Evolutionary conservation across 176 grass and related monocot species (phyloP), one percentile per base, ranked within the genome.

Genomic region (Guadua angustifolia): DNA sequence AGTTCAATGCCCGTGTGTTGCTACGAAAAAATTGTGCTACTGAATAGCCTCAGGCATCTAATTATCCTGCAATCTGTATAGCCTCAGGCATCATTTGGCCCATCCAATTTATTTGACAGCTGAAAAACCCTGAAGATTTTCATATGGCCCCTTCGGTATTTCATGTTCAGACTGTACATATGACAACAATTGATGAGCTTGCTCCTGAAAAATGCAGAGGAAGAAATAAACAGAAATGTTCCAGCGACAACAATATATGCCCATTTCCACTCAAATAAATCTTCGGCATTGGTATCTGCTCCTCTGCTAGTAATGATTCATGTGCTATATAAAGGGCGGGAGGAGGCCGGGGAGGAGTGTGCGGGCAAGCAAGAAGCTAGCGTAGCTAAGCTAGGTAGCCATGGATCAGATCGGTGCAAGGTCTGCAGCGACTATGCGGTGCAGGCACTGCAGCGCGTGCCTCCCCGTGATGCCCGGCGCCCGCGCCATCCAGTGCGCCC

Each of bases 401-500:
- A 89, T 86, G 83, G 71, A 63, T 49, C 46, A 15, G 71, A 71
- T 47, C 76, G 69, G 86, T 5, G n/a, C 53, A 1, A 25, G 72
- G 19, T 12, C 43, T 68, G 1, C 64, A 19, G 3, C 53, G 32
- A 42, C 43, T 8, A 36, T 71, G 55, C 78, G 83, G 43, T 89
- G 88, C 88, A 85, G 55, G 83, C 29, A 77, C 55, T 86, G 88
- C 88, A 63, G 16, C 24, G 10, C 18, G 16, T 44, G 10, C 18
- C 76, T 94, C 15, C 4, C 22, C 0, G 84, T 88, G 75, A 55
- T 50, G 19, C 66, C 78, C 14, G 83, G 79, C 12, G 29, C 58
- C 85, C 58, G 79, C 47, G 82, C 76, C 55, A 61, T 93, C 75
- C 79, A 88, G 45, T 98, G 95, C 80, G 5, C 64, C 42, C 64